phyloP scores from a whole-genome alignment of 306 rosid species.

The Gastrolobium villosum region DNA sequence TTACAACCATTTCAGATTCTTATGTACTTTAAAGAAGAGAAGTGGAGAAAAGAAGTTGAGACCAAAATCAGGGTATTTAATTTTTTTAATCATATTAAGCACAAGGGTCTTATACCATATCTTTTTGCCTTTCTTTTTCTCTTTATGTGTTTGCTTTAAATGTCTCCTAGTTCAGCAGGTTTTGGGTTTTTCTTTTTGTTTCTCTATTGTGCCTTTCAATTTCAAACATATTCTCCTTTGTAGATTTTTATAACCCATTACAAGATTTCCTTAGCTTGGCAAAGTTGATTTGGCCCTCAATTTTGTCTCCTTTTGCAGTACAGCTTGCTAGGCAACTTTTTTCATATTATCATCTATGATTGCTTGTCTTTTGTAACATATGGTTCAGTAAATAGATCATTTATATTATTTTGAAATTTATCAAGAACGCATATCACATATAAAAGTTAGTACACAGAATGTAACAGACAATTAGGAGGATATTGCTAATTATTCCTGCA shows the following conservation, averaged over 20 bases:
- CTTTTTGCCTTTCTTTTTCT: background rate
- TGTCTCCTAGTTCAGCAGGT: slow-evolving; percentile 1
- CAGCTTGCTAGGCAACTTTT: slow-evolving; percentile 37
- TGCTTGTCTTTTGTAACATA: slow-evolving; percentile 2
- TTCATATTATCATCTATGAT: slow-evolving; percentile 6
- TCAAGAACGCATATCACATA: slow-evolving; percentile 2
- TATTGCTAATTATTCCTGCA: background rate
- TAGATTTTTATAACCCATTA: slow-evolving; percentile 6
- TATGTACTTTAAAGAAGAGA: slow-evolving; percentile 14
- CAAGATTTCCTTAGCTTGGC: slow-evolving; percentile 4
- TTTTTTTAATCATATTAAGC: slow-evolving; percentile 24
- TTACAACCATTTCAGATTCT: slow-evolving; percentile 32
- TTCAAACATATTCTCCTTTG: slow-evolving; percentile 22
- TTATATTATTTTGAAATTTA: background rate
- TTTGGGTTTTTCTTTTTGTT: background rate
- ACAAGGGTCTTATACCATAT: background rate
- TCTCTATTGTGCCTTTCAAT: slow-evolving; percentile 6
- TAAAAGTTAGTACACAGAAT: no score
- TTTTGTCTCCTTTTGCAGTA: slow-evolving; percentile 22
- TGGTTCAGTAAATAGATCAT: background rate
- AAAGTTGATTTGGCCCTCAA: slow-evolving; percentile 23
- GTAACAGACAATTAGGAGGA: background rate
- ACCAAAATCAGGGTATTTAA: slow-evolving; percentile 18
- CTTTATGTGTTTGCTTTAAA: slow-evolving; percentile 31
- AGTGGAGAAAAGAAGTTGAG: slow-evolving; percentile 45